A percentile compares a stretch with the other conserved stretches of the same genome.
Evolutionary conservation across 805 yeast genomes (phyloP).

Genomic region (Pichia paraexigua): DNA sequence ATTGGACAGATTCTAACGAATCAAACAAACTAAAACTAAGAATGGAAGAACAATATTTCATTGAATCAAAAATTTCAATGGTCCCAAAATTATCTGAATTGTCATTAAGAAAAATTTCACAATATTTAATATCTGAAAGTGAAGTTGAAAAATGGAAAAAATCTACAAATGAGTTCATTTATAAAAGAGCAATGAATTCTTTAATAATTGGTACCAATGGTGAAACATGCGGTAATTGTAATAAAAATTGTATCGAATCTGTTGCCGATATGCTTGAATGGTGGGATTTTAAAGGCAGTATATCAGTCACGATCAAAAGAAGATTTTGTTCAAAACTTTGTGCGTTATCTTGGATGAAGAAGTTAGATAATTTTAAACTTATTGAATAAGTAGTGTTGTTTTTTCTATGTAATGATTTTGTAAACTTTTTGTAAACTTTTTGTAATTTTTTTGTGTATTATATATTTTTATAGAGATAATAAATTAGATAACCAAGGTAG

Average conservation of each 20-base stretch:
- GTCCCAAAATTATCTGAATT: constrained; percentile 42
- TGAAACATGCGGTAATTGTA: constrained; percentile 48
- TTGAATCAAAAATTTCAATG: constrained; percentile 16
- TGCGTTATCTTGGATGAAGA: constrained; percentile 27
- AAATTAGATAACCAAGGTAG: no score
- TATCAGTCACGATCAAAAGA: constrained; percentile 42
- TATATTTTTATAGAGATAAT: neutral
- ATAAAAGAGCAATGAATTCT: constrained; percentile 41
- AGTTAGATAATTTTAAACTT: constrained; percentile 5
- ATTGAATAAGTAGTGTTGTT: neutral
- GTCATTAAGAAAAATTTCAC: constrained; percentile 40
- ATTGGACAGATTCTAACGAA: constrained; percentile 1
- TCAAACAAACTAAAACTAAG: neutral
- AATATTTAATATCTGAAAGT: constrained; percentile 44
- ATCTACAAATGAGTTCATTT: constrained; percentile 37
- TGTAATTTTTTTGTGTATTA: neutral
- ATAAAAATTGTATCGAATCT: constrained; percentile 41
- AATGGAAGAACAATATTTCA: constrained; percentile 10
- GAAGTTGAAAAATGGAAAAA: constrained; percentile 50
- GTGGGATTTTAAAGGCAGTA: constrained; percentile 55
- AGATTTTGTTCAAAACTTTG: constrained; percentile 51
- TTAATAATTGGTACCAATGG: constrained; percentile 43
- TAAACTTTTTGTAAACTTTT: neutral
- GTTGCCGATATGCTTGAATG: constrained; percentile 54
- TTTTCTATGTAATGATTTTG: neutral